These are phyloP conservation scores for Poteriospumella lacustris DNA, from an alignment of 108 stramenopile species.

Conservation along the genomic window DNA sequence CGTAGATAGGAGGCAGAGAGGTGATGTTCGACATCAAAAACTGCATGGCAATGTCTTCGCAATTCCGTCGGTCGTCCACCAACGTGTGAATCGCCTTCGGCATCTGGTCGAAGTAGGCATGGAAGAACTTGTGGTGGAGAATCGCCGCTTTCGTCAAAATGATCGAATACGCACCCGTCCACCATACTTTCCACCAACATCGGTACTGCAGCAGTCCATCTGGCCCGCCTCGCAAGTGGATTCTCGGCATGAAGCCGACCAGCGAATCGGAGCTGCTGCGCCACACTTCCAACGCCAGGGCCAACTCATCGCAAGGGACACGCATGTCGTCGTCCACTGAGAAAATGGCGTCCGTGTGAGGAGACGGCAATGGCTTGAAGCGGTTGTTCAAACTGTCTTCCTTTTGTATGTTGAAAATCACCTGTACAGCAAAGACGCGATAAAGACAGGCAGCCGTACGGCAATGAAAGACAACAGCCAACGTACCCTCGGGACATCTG, in stretches of 20 bases:
- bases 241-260: slow-evolving; percentile 42
- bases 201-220: slow-evolving; percentile 1
- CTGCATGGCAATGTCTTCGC: slow-evolving; percentile 43
- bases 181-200: slow-evolving; percentile 40
- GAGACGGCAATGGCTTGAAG: slow-evolving; percentile 13
- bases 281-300: slow-evolving; percentile 40
- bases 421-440: not conserved
- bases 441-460: not conserved
- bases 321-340: slow-evolving; percentile 52
- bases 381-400: slow-evolving; percentile 22
- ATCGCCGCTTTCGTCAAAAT: slow-evolving; percentile 39
- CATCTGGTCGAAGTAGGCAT: slow-evolving; percentile 15
- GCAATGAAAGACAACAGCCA: too few species aligned
- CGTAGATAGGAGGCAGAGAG: slow-evolving; percentile 25
- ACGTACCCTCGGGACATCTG: not conserved
- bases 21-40: slow-evolving; percentile 28
- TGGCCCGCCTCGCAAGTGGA: slow-evolving; percentile 26
- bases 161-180: slow-evolving; percentile 26
- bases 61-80: slow-evolving; percentile 29
- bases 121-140: slow-evolving; percentile 26
- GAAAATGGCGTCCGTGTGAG: slow-evolving; percentile 39
- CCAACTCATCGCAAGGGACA: slow-evolving; percentile 42
- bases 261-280: slow-evolving; percentile 19
- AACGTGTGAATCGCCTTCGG: slow-evolving; percentile 8
- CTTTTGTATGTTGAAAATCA: not conserved